Evolutionary conservation across 345 rosid genomes (phyloP).

Genomic region (Gossypium herbaceum): DNA sequence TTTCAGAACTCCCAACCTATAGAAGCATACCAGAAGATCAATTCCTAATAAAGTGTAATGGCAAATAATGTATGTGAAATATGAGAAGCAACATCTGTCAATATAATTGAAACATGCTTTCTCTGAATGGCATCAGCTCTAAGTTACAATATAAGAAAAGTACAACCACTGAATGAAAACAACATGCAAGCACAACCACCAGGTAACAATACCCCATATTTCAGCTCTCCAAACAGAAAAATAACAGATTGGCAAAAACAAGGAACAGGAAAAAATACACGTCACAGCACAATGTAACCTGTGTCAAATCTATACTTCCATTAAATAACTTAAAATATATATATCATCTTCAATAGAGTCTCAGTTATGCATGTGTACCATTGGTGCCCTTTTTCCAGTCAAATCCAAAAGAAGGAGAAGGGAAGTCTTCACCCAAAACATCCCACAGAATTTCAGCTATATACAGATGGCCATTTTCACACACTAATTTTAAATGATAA

Average conservation of each 20-base stretch:
- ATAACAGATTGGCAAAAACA: background rate
- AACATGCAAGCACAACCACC: conserved; percentile 3
- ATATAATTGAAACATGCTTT: background rate
- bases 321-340: background rate
- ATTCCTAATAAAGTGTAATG: background rate
- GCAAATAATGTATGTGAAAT: background rate
- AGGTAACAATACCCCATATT: background rate
- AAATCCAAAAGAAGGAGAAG: background rate
- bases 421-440: background rate
- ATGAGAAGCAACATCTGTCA: background rate
- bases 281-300: background rate
- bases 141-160: background rate
- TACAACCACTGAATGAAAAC: background rate
- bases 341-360: background rate
- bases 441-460: background rate
- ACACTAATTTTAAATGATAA: background rate
- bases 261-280: background rate
- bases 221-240: background rate
- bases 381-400: background rate
- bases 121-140: background rate
- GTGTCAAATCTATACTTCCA: background rate
- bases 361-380: background rate
- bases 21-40: background rate
- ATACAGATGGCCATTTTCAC: background rate
- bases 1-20: conserved; percentile 53